Evolutionary conservation across 2,329 filamentous ascomycete species (phyloP).

Genomic region (Bertia moriformis): DNA sequence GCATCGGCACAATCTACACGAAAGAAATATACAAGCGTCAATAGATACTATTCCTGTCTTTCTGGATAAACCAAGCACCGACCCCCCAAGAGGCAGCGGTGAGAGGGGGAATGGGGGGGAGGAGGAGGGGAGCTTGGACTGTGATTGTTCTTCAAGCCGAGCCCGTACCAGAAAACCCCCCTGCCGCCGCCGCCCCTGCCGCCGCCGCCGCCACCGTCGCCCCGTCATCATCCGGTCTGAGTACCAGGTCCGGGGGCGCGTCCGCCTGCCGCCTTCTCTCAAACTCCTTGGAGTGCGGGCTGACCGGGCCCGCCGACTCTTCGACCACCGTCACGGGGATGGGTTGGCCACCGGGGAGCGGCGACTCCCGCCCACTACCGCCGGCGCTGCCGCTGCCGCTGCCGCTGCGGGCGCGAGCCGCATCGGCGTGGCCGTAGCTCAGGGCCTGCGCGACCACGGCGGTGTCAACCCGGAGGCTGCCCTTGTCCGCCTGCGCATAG

Average conservation of each 20-base stretch:
- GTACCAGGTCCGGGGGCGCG: conserved; percentile 34
- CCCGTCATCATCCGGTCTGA: conserved; percentile 21
- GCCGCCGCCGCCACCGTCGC: conserved; percentile 18
- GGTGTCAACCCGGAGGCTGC: background rate
- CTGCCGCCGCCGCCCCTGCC: too few relatives aligned
- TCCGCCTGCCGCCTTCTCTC: conserved; percentile 31
- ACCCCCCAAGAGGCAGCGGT: too few relatives aligned
- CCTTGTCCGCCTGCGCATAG: background rate
- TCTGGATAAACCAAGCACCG: too few relatives aligned
- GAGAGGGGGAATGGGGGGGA: too few relatives aligned
- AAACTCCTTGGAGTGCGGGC: conserved; percentile 27
- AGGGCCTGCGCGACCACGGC: conserved; percentile 6
- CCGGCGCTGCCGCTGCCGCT: background rate
- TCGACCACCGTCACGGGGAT: conserved; percentile 38
- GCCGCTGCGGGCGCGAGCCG: too few relatives aligned
- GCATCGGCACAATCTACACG: too few relatives aligned
- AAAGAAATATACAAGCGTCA: too few relatives aligned
- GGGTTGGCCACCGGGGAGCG: conserved; percentile 19
- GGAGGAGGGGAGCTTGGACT: too few relatives aligned
- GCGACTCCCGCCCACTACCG: conserved; percentile 5
- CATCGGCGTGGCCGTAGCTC: conserved; percentile 8
- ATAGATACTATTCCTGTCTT: too few relatives aligned
- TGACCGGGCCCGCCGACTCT: conserved; percentile 28
- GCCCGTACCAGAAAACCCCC: conserved; percentile 16
- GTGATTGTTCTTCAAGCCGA: background rate